Conservation (phyloP, 768 basidiomycete species). For the Porphyrellus cyaneotinctus region DNA sequence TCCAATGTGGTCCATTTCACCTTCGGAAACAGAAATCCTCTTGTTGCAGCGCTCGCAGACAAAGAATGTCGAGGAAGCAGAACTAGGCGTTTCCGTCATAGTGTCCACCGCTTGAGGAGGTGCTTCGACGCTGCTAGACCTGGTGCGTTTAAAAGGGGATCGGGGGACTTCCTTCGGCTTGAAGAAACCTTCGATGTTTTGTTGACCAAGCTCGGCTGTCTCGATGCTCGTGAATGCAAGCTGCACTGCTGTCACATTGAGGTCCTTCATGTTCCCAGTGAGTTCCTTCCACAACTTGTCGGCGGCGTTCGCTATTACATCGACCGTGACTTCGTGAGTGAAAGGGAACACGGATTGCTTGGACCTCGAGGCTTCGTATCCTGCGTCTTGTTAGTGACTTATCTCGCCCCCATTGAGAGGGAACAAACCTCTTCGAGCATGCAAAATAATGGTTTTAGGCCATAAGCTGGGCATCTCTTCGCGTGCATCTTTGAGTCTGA, state of each 20-base stretch:
- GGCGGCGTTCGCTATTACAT: constrained; percentile 69
- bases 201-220: constrained; percentile 71
- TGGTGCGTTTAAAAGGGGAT: constrained; percentile 36
- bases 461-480: constrained; percentile 69
- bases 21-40: constrained; percentile 36
- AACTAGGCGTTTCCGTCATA: not conserved
- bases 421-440: constrained; percentile 61
- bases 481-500: constrained; percentile 80
- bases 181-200: constrained; percentile 86
- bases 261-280: constrained; percentile 47
- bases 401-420: not conserved
- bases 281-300: constrained; percentile 86
- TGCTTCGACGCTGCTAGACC: constrained; percentile 27
- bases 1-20: constrained; percentile 15
- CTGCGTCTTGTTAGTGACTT: constrained; percentile 35
- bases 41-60: constrained; percentile 58
- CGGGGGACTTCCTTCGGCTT: constrained; percentile 30
- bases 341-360: constrained; percentile 90
- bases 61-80: constrained; percentile 35
- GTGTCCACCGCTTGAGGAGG: not conserved
- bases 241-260: constrained; percentile 70
- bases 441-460: constrained; percentile 89
- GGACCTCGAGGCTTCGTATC: constrained; percentile 62
- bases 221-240: constrained; percentile 80
- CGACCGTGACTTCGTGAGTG: constrained; percentile 65